Base-by-base conservation (phyloP, 768 basidiomycete genomes). In the Stropharia rugosoannulata region DNA sequence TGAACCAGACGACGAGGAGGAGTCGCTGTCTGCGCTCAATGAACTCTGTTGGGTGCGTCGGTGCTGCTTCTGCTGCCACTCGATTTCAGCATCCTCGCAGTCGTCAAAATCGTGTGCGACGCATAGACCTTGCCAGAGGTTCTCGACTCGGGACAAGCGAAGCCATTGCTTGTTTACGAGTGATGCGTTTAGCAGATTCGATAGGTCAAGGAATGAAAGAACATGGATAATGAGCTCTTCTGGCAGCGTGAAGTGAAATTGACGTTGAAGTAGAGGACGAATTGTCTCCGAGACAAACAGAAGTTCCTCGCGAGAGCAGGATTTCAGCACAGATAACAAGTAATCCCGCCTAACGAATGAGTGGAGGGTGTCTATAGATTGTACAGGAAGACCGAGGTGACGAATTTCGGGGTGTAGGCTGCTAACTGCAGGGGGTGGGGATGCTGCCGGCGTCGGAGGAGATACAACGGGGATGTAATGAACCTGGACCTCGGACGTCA, bases 101-200 rank as follows among this genome's bases (percentile, higher is more conserved):
- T 58, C 58, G 51, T 73, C 67, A 61, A 85, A 89, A 5, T 78
- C 79, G 65, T 85, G 80, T 15, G 73, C 63, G 10, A 73, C 68
- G 64, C 88, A 93, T 83, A 96, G 83, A 10, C 77, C 63, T 68
- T 83, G 85, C 95, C 95, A 98, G 10, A 91, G 75, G 59, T 75
- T 79, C 60, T 95, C 92, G 63, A 94, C 93, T 43, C 77, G 71
- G 6, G 87, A 77, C 5, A 97, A 78, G 13, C 68, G 71, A 12
- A 78, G 71, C 95, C 95, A 98, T 47, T 78, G 76, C 51, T 75
- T 74, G 61, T 86, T 88, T 27, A 95, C 95, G 35, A 80, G 77
- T 39, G 80, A 75, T 0, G 88, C 88, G 10, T 90, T 75, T 0
- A 84, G 76, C 9, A 97, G 83, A 0, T 88, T 86, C 41, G 73